Base-by-base conservation (phyloP, 306 rosid genomes). In the Ormosia semicastrata region DNA sequence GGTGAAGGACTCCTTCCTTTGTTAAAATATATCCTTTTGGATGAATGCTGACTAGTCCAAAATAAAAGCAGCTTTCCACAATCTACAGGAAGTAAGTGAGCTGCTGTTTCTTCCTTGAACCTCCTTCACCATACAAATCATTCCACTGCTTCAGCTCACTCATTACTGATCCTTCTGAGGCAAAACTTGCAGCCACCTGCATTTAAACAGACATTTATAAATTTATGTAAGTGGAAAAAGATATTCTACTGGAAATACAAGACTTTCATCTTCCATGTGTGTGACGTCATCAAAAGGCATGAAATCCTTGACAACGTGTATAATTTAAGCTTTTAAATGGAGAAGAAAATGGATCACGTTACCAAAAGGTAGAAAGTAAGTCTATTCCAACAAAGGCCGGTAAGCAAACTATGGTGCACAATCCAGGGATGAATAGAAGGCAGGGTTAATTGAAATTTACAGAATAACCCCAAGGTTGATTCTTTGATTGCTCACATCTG, bases 181-280 rank as follows among this genome's bases (percentile, higher is more conserved):
- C 93, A 68, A 93, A 93, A 88, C 99, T 95, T 18, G 99, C 94
- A 24, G 99, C 97, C 37, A 93, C 96, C 99, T 95, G 83, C 64
- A 67, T 75, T 12, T 12, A 68, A 65, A 63, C 70, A 79, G 17
- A 72, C 64, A 82, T 41, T 4, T 30, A 36, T 81, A 53, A 83
- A 3, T 71, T 14, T 49, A 43, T 39, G 47, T 14, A 7, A 17
- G 32, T 65, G 30, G 29, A 33, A 70, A 32, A 7, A 9, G 3
- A 60, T 43, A 58, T 12, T 18, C 44, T 6, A 39, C 66, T 33
- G 17, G 76, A 24, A 78, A 77, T 24, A 41, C 12, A 33, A 74
- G n/a, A 5, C 4, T n/a, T 37, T 71, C 34, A 32, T 71, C 50
- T 36, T 8, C 46, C 14, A 2, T 29, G 15, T 10, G 49, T 17